phyloP scores from a whole-genome alignment of 2,329 filamentous ascomycete genomes.

The Exophiala spinifera region DNA sequence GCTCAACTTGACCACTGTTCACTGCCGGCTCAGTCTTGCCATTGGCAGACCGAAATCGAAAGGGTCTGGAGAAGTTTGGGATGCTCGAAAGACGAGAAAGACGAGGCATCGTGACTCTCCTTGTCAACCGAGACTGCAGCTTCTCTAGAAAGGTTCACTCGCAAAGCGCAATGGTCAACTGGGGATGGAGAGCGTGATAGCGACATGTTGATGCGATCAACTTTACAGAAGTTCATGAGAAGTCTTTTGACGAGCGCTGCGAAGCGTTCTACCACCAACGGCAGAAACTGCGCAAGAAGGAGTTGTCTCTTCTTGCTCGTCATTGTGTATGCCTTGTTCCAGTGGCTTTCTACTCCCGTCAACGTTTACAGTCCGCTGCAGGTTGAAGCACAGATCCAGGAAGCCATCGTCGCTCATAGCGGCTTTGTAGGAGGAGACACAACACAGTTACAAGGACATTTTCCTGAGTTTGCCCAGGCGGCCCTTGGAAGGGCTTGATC shows the following conservation, averaged over 20 bases:
- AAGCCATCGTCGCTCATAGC: no score
- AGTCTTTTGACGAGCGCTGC: not conserved
- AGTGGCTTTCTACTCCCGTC: no score
- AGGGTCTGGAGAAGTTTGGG: slow-evolving; percentile 23
- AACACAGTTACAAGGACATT: no score
- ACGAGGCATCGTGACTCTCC: slow-evolving; percentile 14
- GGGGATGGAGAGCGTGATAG: not conserved
- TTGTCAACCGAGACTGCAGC: not conserved
- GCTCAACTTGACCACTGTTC: no score
- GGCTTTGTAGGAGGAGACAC: no score
- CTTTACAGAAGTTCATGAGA: not conserved
- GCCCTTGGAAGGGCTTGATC: no score
- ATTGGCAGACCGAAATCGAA: slow-evolving; percentile 12
- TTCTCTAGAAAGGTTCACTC: not conserved
- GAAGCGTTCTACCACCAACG: not conserved
- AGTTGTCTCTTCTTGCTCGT: not conserved
- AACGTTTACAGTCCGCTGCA: no score
- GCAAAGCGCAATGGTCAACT: not conserved
- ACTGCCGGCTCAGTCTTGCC: slow-evolving; percentile 1
- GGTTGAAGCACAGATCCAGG: no score
- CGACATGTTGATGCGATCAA: not conserved
- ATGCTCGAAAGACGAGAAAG: slow-evolving; percentile 12
- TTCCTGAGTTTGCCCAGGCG: no score
- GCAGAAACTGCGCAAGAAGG: not conserved
- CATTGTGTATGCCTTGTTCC: not conserved